These are phyloP conservation scores for Trametes gibbosa DNA, from an alignment of 768 basidiomycete genomes.

Conservation along the genomic window DNA sequence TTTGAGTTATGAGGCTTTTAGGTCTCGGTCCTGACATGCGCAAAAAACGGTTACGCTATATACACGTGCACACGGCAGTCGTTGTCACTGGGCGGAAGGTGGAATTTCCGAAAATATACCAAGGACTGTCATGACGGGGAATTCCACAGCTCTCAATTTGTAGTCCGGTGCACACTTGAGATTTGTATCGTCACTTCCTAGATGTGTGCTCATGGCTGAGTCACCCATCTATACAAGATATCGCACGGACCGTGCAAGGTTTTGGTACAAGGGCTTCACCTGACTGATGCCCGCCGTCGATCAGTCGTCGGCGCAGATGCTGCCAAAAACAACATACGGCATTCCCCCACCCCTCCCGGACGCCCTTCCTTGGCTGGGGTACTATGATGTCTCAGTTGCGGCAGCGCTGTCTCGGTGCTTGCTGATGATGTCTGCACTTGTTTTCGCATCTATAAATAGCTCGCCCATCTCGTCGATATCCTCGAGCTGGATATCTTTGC, in stretches of 20 bases:
- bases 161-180: no score
- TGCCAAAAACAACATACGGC: background rate
- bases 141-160: no score
- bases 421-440: conserved; percentile 35
- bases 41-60: no score
- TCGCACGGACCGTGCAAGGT: background rate
- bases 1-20: no score
- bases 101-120: no score
- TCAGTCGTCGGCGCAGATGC: background rate
- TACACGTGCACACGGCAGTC: no score
- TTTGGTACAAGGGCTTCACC: conserved; percentile 11
- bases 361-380: background rate
- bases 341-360: conserved; percentile 4
- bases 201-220: no score
- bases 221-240: conserved; percentile 13
- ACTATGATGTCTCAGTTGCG: background rate
- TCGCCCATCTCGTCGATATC: conserved; percentile 94
- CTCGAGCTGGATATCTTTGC: conserved; percentile 78
- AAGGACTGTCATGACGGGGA: no score
- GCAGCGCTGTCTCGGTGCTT: conserved; percentile 4
- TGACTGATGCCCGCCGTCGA: conserved; percentile 4
- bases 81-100: no score
- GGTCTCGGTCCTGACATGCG: no score
- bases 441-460: conserved; percentile 93
- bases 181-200: no score